Conservation (phyloP, 768 basidiomycete genomes). For the Hemileccinum rubropunctum region DNA sequence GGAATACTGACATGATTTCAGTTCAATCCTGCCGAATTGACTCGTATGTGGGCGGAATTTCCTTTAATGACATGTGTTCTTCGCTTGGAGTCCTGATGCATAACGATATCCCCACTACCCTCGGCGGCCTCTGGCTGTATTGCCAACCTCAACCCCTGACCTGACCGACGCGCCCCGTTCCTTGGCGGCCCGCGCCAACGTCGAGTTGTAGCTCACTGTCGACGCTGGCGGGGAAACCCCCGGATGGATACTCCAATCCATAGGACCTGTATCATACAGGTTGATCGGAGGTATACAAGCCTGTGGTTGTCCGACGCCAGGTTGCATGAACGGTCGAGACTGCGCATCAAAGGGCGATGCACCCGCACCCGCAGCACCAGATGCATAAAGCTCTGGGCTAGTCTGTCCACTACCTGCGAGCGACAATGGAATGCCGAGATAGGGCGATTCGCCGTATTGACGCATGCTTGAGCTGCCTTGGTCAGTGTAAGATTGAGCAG, state of each 20-base stretch:
- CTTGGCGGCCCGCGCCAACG: constrained; percentile 15
- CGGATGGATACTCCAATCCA: constrained; percentile 18
- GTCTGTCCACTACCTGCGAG: not conserved
- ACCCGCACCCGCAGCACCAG: not conserved
- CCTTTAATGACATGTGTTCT: constrained; percentile 16
- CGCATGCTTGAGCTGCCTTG: constrained; percentile 21
- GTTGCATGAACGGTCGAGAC: constrained; percentile 1
- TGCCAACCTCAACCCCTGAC: constrained; percentile 13
- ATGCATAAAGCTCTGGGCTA: constrained; percentile 10
- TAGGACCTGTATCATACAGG: constrained; percentile 12
- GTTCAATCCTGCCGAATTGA: constrained; percentile 25
- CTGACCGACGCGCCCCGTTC: constrained; percentile 17
- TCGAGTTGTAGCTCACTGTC: constrained; percentile 16
- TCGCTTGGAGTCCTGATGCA: constrained; percentile 26
- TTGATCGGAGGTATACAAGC: constrained; percentile 4
- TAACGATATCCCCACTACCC: constrained; percentile 21
- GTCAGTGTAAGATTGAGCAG: constrained; percentile 2
- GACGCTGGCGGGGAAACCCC: constrained; percentile 23
- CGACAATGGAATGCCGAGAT: constrained; percentile 2
- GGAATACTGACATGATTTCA: not conserved
- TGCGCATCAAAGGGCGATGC: constrained; percentile 4
- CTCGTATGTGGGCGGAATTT: constrained; percentile 30
- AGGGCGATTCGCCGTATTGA: constrained; percentile 17
- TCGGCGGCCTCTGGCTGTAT: constrained; percentile 22
- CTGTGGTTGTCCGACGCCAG: not conserved